phyloP scores from a whole-genome alignment of 139 green algal genomes.

The Eudorina sp. region DNA sequence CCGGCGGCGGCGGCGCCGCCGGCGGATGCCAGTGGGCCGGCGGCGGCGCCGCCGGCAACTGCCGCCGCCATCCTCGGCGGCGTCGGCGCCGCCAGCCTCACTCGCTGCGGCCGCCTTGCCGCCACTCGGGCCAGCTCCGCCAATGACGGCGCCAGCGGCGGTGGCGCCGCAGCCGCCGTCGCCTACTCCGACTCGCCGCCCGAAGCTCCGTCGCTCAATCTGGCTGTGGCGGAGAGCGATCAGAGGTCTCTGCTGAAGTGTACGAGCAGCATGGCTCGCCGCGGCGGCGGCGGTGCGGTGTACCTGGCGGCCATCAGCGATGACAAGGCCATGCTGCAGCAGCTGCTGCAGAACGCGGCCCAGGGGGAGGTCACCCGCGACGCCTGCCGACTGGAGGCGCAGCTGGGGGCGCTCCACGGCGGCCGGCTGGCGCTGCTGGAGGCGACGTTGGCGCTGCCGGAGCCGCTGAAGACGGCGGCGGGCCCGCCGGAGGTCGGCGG shows the following conservation, averaged over 20 bases:
- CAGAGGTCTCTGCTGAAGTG: neutral
- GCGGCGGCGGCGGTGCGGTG: neutral
- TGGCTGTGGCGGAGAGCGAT: too few relatives aligned
- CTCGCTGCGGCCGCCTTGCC: too few relatives aligned
- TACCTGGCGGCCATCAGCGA: slow-evolving; percentile 23
- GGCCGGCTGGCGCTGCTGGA: slow-evolving; percentile 33
- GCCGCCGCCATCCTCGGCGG: too few relatives aligned
- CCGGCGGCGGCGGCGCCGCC: too few relatives aligned
- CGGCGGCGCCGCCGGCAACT: too few relatives aligned
- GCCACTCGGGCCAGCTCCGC: neutral
- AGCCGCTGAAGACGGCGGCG: slow-evolving; percentile 13
- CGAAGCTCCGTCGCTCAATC: neutral
- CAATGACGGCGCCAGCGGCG: neutral
- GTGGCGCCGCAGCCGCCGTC: too few relatives aligned
- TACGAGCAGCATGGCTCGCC: neutral
- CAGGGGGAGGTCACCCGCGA: neutral
- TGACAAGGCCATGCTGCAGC: slow-evolving; percentile 11
- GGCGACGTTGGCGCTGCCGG: neutral
- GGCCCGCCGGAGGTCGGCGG: neutral
- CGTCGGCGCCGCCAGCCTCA: neutral
- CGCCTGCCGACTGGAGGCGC: slow-evolving; percentile 13
- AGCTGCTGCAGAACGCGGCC: neutral
- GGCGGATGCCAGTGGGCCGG: neutral
- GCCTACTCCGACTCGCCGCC: neutral
- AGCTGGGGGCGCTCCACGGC: slow-evolving; percentile 39